Evolutionary conservation across 805 yeast species (phyloP).

Genomic region (Saturnispora diversa): DNA sequence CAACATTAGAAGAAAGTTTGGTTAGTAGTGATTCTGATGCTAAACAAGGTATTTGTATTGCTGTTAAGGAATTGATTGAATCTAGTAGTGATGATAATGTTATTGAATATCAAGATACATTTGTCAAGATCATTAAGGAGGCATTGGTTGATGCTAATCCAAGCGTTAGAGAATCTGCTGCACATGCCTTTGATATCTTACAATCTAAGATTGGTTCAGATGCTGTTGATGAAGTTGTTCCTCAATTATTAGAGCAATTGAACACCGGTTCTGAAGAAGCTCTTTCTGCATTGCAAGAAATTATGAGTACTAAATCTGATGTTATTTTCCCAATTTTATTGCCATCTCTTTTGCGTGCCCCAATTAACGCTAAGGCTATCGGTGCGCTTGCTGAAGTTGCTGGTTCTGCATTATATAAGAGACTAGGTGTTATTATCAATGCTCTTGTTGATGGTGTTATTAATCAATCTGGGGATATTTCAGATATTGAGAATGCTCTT

Average conservation of each 20-base stretch:
- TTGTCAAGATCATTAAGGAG: slow-evolving; percentile 67
- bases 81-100: slow-evolving; percentile 60
- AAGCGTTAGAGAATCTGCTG: slow-evolving; percentile 83
- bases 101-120: slow-evolving; percentile 52
- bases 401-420: slow-evolving; percentile 68
- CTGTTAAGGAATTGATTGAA: slow-evolving; percentile 74
- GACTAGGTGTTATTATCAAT: slow-evolving; percentile 66
- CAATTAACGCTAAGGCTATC: slow-evolving; percentile 83
- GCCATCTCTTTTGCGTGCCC: slow-evolving; percentile 75
- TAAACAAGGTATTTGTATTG: slow-evolving; percentile 94
- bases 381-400: slow-evolving; percentile 87
- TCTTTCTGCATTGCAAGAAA: slow-evolving; percentile 78
- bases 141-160: slow-evolving; percentile 70
- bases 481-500: slow-evolving; percentile 46
- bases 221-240: slow-evolving; percentile 84
- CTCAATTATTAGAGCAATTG: slow-evolving; percentile 66
- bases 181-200: slow-evolving; percentile 79
- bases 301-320: slow-evolving; percentile 84
- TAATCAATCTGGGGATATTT: slow-evolving; percentile 27
- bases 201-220: slow-evolving; percentile 75
- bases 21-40: slow-evolving; percentile 65
- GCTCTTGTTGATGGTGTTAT: slow-evolving; percentile 58
- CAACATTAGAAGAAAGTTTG: slow-evolving; percentile 67
- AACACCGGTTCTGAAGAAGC: slow-evolving; percentile 62
- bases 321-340: slow-evolving; percentile 88